Evolutionary conservation across 1,139 yeast species (phyloP), one percentile per base, ranked within the genome.

Genomic region (Geotrichum macrosporum): DNA sequence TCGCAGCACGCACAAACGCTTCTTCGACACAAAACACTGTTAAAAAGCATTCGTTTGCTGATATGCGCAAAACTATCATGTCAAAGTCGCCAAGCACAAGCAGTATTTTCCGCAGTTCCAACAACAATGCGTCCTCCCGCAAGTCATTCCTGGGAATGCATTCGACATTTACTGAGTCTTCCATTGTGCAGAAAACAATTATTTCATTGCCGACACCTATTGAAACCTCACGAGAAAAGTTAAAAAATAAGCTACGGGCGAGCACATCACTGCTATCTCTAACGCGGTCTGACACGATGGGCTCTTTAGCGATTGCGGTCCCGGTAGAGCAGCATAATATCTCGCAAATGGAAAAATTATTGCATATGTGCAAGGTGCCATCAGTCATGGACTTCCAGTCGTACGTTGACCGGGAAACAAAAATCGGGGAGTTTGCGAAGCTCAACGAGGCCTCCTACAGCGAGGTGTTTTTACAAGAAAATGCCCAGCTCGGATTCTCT

Each of bases 151-250:
- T 43, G 10, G 48, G 47, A 10, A 36, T 34, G 32, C 42, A 38
- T 26, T 30, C 27, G 9, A n/a, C n/a, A n/a, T n/a, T n/a, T n/a
- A n/a, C n/a, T n/a, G 41, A 31, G 4, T 15, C 13, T 12, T 10
- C n/a, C 2, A 29, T 10, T 6, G 27, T 21, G 16, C 38, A 15
- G 19, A 66, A 64, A 46, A 54, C 69, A 3, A 68, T 69, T 62
- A 79, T 79, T n/a, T 78, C 84, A 2, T 61, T 76, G 49, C 84
- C 84, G 0, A 70, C 74, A 2, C 80, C 81, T 5, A 76, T 74
- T 48, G 75, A 73, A 31, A 72, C 71, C 12, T 75, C 82, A 10
- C 68, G 79, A 39, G 78, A 74, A 53, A 78, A 77, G 54, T 66
- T 78, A 42, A 71, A 73, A 53, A 71, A 71, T 51, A 78, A 76